phyloP scores from a whole-genome alignment of 352 stramenopile species.

The Lagenidium sp. region DNA sequence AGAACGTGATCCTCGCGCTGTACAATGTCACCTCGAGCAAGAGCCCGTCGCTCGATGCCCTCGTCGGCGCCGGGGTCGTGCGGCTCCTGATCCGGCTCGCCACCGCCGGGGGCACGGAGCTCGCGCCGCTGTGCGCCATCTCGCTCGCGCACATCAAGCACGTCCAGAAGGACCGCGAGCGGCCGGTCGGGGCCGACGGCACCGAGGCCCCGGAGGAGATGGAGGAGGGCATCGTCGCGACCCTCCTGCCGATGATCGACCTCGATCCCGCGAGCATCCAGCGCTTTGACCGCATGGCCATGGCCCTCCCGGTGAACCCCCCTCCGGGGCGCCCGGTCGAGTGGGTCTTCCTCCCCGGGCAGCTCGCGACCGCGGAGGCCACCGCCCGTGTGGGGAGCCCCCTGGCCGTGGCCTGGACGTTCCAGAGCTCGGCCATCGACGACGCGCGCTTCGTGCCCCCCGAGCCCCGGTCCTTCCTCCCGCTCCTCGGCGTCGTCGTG shows the following conservation, averaged over 20 bases:
- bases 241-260: slow-evolving; percentile 75
- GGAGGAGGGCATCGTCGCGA: slow-evolving; percentile 56
- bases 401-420: slow-evolving; percentile 54
- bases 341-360: slow-evolving; percentile 45
- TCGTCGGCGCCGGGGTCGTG: slow-evolving; percentile 44
- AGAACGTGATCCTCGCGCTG: slow-evolving; percentile 56
- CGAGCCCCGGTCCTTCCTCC: slow-evolving; percentile 50
- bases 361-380: slow-evolving; percentile 26
- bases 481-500: slow-evolving; percentile 26
- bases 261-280: slow-evolving; percentile 56
- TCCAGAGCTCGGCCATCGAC: slow-evolving; percentile 63
- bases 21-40: slow-evolving; percentile 67
- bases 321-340: slow-evolving; percentile 29
- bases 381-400: slow-evolving; percentile 30
- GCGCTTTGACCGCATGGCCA: slow-evolving; percentile 54
- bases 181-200: slow-evolving; percentile 9
- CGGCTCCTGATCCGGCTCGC: slow-evolving; percentile 58
- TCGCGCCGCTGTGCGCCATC: slow-evolving; percentile 59
- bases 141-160: slow-evolving; percentile 74
- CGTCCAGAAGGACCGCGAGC: slow-evolving; percentile 40
- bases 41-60: slow-evolving; percentile 27
- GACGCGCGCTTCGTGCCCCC: slow-evolving; percentile 57
- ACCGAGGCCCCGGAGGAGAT: slow-evolving; percentile 38
- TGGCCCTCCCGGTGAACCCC: slow-evolving; percentile 33
- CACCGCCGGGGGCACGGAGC: slow-evolving; percentile 30